phyloP scores from a whole-genome alignment of 495 filamentous ascomycete genomes.

The Penicillium atrosanguineum region DNA sequence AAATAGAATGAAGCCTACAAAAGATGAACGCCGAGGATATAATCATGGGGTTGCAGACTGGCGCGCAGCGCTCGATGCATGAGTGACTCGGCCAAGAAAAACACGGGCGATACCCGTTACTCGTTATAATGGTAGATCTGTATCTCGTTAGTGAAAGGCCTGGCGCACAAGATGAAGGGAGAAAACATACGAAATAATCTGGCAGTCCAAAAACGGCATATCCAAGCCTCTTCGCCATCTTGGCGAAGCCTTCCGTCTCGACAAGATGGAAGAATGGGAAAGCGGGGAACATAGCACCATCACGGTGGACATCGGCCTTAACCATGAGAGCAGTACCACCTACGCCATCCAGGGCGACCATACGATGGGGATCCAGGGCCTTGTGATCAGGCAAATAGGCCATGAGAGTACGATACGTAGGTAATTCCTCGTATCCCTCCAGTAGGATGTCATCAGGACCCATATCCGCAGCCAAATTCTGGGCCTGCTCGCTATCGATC shows the following conservation, averaged over 20 bases:
- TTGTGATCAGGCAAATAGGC: slow-evolving; percentile 67
- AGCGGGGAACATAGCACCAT: slow-evolving; percentile 97
- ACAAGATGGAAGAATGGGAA: slow-evolving; percentile 96
- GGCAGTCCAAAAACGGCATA: slow-evolving; percentile 83
- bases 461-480: slow-evolving; percentile 73
- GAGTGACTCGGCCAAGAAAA: not conserved
- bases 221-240: slow-evolving; percentile 87
- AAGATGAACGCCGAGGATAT: slow-evolving; percentile 6
- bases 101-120: slow-evolving; percentile 37
- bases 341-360: slow-evolving; percentile 82
- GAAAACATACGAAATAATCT: slow-evolving; percentile 82
- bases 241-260: slow-evolving; percentile 97
- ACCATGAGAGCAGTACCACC: slow-evolving; percentile 92
- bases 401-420: slow-evolving; percentile 90
- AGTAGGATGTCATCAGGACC: slow-evolving; percentile 85
- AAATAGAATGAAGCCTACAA: not conserved
- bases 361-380: slow-evolving; percentile 53
- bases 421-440: slow-evolving; percentile 89
- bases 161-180: not conserved
- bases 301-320: slow-evolving; percentile 94
- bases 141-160: not conserved
- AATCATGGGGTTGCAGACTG: not conserved
- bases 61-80: slow-evolving; percentile 18
- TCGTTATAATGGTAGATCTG: slow-evolving; percentile 92
- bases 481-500: slow-evolving; percentile 79